Conservation (phyloP, 768 basidiomycete species). For the Agrocybe praecox region DNA sequence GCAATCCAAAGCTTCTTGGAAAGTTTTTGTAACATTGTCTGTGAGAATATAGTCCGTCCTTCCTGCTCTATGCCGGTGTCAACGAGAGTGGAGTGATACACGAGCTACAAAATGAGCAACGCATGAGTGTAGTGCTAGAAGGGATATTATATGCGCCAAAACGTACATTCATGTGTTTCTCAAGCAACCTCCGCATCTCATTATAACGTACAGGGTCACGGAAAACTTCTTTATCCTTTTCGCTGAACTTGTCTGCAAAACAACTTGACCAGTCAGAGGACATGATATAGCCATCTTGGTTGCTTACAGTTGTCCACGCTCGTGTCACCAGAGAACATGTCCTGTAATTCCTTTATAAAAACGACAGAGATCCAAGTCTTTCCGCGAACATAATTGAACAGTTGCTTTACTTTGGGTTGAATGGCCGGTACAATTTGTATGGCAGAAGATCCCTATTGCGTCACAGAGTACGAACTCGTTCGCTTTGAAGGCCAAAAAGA, state of each 20-base stretch:
- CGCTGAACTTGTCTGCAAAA: constrained; percentile 46
- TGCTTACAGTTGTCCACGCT: constrained; percentile 45
- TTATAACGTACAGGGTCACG: constrained; percentile 50
- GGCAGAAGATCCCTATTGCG: constrained; percentile 57
- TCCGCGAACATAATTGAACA: constrained; percentile 60
- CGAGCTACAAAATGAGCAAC: constrained; percentile 25
- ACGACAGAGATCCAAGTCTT: constrained; percentile 58
- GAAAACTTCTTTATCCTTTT: constrained; percentile 52
- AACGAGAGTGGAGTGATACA: constrained; percentile 42
- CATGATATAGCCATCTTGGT: too few relatives aligned
- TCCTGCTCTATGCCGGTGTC: constrained; percentile 38
- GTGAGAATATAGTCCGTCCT: constrained; percentile 37
- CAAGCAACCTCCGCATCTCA: constrained; percentile 48
- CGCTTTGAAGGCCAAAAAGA: not conserved
- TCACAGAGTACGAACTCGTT: not conserved
- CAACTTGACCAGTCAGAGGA: not conserved
- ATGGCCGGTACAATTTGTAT: constrained; percentile 62
- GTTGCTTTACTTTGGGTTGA: constrained; percentile 50
- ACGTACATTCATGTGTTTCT: constrained; percentile 52
- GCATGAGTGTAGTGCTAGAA: not conserved
- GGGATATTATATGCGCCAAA: not conserved
- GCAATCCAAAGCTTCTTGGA: constrained; percentile 63
- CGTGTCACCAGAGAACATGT: constrained; percentile 37
- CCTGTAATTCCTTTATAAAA: constrained; percentile 42
- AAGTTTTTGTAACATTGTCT: constrained; percentile 51